These are phyloP conservation scores for Cladorrhinum sp. DNA, from an alignment of 2,329 filamentous ascomycete genomes.

Conservation along the genomic window DNA sequence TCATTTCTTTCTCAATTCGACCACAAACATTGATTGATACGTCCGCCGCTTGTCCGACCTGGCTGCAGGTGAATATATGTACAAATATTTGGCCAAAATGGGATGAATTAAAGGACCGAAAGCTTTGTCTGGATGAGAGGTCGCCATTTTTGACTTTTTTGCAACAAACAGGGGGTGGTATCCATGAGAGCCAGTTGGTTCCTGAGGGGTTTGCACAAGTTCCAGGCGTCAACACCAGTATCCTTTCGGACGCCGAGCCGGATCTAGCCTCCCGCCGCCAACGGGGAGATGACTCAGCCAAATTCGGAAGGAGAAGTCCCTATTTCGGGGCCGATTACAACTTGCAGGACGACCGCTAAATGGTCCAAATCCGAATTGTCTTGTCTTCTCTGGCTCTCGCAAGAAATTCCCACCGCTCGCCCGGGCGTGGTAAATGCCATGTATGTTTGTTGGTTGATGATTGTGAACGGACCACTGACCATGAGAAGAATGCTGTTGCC, in stretches of 20 bases:
- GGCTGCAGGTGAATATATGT: too few relatives aligned
- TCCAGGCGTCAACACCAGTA: background rate
- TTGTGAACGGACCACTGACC: background rate
- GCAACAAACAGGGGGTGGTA: background rate
- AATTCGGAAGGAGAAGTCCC: background rate
- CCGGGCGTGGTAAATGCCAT: background rate
- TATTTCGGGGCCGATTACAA: background rate
- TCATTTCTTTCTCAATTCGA: background rate
- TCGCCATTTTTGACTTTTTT: background rate
- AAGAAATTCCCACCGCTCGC: background rate
- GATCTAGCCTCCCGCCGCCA: background rate
- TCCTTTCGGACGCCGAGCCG: constrained; percentile 7
- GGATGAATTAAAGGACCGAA: background rate
- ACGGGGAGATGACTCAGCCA: background rate
- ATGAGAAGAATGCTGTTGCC: background rate
- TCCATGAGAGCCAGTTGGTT: constrained; percentile 1
- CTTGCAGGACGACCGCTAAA: background rate
- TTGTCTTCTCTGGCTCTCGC: too few relatives aligned
- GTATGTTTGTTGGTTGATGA: background rate
- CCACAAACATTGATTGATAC: background rate
- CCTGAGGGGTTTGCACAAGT: background rate
- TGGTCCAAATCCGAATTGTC: background rate
- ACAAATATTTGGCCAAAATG: too few relatives aligned
- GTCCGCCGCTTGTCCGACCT: too few relatives aligned
- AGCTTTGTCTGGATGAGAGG: background rate